A percentile compares a stretch with the other conserved stretches of the same genome.
phyloP scores from a whole-genome alignment of 2,329 filamentous ascomycete genomes.

The Epichloe scottii region DNA sequence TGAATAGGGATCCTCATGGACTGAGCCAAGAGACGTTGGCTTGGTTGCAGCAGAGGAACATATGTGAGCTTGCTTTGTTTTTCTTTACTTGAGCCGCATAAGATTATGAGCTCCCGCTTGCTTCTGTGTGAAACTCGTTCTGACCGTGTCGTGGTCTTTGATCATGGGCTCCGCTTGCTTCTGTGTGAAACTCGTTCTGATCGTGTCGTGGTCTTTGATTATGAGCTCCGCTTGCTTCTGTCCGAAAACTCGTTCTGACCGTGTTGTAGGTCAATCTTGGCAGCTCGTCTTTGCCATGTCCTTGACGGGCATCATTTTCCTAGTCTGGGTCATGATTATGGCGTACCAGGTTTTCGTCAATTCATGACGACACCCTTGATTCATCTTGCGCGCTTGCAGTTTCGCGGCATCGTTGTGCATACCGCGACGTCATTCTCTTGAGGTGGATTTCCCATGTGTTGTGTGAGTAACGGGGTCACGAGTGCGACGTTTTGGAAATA shows the following conservation, averaged over 20 bases:
- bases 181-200: conserved; percentile 8
- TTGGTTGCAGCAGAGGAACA: conserved; percentile 50
- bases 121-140: not conserved
- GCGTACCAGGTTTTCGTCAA: conserved; percentile 49
- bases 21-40: conserved; percentile 43
- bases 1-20: conserved; percentile 35
- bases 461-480: not conserved
- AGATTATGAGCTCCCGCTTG: not conserved
- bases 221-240: not conserved
- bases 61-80: conserved; percentile 35
- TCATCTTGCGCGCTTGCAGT: too few species aligned
- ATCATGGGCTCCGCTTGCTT: not conserved
- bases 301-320: conserved; percentile 45
- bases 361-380: conserved; percentile 14
- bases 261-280: conserved; percentile 43
- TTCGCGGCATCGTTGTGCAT: too few species aligned
- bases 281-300: conserved; percentile 52
- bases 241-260: conserved; percentile 8
- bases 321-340: conserved; percentile 59
- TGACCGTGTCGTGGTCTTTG: conserved; percentile 6
- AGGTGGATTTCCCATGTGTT: not conserved
- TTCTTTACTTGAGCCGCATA: not conserved
- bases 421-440: not conserved
- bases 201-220: not conserved
- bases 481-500: not conserved